Base-by-base conservation (phyloP, 176 grass and related monocot species). In the Cenchrus purpureus region DNA sequence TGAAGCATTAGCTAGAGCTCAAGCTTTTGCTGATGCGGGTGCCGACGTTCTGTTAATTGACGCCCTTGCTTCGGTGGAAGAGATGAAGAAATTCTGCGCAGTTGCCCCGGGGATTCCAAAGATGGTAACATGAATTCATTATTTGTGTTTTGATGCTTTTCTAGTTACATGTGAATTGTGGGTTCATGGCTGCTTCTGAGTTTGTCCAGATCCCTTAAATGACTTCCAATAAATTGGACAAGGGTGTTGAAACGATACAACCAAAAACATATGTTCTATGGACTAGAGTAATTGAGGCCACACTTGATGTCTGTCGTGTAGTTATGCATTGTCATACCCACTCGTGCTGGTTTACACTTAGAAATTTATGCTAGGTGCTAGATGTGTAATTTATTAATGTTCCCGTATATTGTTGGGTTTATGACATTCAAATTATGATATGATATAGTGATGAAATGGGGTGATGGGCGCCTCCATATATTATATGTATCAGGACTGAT, bases 21-120 rank as follows among this genome's bases (percentile, higher is more conserved):
- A 83, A 53, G 96, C 96, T 54, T 98, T 95, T 90, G 91, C 96
- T 85, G 91, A 98, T 87, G 89, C 86, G 62, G 96, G 96, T 63
- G 96, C 91, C 60, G 96, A 98, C 89, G 93, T 91, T 88, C 80
- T 98, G 12, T 95, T 98, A 77, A 92, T 95, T 29, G 93, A 95
- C 85, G 96, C 96, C 1, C 89, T 98, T 57, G 91, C 93, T 88
- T 94, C 96, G 19, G 75, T 91, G 78, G 91, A 98, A 74, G 96
- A 98, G 87, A 98, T 98, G 91, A 92, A 87, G 60, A 85, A 78
- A 20, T 95, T 98, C 56, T 95, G 96, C 25, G 88, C 87, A 0
- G 51, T 98, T 69, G 86, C 78, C 37, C 96, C 96, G 75, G 76
- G 76, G 82, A 76, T 95, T 89, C 93, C 91, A 60, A 98, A 98